Conservation (phyloP, 192 early-diverging fungal genomes). For the Paraglomus occultum region DNA sequence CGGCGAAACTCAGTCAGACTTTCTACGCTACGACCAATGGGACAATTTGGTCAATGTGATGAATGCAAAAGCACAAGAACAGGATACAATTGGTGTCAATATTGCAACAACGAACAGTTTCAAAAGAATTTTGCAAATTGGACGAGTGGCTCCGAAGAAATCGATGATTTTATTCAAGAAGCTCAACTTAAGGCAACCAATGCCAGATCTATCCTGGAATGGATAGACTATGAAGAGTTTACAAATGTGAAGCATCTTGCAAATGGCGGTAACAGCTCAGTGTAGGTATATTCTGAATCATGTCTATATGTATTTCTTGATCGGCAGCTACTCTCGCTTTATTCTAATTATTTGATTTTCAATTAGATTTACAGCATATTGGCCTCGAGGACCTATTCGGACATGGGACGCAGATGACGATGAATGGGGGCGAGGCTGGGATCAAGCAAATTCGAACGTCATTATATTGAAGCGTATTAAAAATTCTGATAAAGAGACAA, state of each 20-base stretch:
- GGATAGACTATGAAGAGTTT: slow-evolving; percentile 4
- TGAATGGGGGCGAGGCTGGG: background rate
- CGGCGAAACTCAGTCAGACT: too few species aligned
- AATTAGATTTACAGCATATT: background rate
- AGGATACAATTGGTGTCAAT: slow-evolving; percentile 1
- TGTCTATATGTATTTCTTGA: background rate
- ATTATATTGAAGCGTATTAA: background rate
- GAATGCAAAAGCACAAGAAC: slow-evolving; percentile 2
- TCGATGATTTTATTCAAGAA: slow-evolving; percentile 1
- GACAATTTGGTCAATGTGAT: background rate
- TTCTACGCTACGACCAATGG: background rate
- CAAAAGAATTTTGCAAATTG: background rate
- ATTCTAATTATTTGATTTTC: background rate
- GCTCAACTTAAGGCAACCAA: slow-evolving; percentile 6
- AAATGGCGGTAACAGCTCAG: slow-evolving; percentile 11
- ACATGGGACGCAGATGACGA: background rate
- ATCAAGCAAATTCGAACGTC: too few species aligned
- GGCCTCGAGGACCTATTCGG: slow-evolving; percentile 2
- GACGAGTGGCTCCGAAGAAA: background rate
- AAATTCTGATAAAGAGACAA: background rate
- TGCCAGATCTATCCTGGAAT: background rate
- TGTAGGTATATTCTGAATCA: background rate
- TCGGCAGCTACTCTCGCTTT: too few species aligned
- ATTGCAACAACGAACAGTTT: slow-evolving; percentile 3
- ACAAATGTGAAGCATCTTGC: slow-evolving; percentile 9